These are phyloP conservation scores for Stagonosporopsis tanaceti DNA, from an alignment of 2,329 filamentous ascomycete species.

Conservation along the genomic window DNA sequence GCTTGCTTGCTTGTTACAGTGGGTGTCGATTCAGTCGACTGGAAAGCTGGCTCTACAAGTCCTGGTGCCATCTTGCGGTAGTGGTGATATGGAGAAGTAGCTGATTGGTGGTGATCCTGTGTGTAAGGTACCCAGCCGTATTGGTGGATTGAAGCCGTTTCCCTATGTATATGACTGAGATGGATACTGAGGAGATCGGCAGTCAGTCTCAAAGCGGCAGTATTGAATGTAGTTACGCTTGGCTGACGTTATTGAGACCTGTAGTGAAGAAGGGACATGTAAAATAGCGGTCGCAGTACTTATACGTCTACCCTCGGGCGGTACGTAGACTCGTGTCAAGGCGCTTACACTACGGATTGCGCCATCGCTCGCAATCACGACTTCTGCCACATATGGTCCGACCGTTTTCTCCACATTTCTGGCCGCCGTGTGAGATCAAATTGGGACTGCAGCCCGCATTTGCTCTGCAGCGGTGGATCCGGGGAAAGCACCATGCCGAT, in stretches of 20 bases:
- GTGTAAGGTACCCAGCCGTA: constrained; percentile 9
- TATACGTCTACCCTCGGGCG: constrained; percentile 20
- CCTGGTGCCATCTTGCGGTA: constrained; percentile 42
- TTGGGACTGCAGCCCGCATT: constrained; percentile 14
- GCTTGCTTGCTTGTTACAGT: constrained; percentile 21
- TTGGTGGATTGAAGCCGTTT: background rate
- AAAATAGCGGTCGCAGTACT: constrained; percentile 11
- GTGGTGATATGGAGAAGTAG: constrained; percentile 1
- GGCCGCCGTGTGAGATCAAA: constrained; percentile 10
- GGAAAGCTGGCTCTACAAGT: constrained; percentile 40
- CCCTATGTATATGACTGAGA: background rate
- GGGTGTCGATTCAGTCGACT: constrained; percentile 21
- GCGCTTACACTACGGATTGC: constrained; percentile 33
- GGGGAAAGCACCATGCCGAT: constrained; percentile 17
- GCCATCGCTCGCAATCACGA: constrained; percentile 48
- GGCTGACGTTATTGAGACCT: constrained; percentile 2
- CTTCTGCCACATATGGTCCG: constrained; percentile 13
- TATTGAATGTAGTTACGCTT: background rate
- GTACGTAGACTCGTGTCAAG: constrained; percentile 19
- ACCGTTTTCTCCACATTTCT: constrained; percentile 20
- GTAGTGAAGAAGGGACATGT: background rate
- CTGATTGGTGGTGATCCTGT: constrained; percentile 6
- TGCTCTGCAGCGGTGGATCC: constrained; percentile 16
- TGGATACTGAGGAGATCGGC: background rate
- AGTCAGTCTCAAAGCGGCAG: background rate